Conservation (phyloP, 495 filamentous ascomycete species). For the Aspergillus ostianus region DNA sequence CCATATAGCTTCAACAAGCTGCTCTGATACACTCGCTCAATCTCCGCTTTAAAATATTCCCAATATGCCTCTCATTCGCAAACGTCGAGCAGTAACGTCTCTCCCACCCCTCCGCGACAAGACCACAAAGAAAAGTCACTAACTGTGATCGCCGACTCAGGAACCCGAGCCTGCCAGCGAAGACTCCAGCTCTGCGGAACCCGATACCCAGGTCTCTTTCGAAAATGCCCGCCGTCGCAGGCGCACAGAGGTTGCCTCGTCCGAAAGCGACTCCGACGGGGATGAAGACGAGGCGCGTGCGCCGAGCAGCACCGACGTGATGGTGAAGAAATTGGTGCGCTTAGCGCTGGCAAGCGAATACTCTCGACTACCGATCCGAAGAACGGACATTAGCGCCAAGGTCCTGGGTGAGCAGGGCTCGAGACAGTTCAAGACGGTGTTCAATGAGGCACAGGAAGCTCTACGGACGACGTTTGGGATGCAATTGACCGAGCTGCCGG, state of each 20-base stretch:
- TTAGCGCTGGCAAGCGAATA: constrained; percentile 87
- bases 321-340: constrained; percentile 89
- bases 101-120: not conserved
- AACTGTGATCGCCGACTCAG: not conserved
- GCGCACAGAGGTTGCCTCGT: constrained; percentile 11
- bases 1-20: not conserved
- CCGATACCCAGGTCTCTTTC: constrained; percentile 12
- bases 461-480: constrained; percentile 74
- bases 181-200: constrained; percentile 2
- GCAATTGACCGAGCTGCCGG: constrained; percentile 79
- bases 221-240: constrained; percentile 17
- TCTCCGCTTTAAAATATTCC: constrained; percentile 7
- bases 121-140: not conserved
- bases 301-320: constrained; percentile 54
- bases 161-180: constrained; percentile 1
- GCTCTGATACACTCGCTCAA: not conserved
- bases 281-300: constrained; percentile 29
- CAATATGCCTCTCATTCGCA: constrained; percentile 35
- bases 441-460: constrained; percentile 63
- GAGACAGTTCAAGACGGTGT: constrained; percentile 65
- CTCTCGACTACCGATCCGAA: constrained; percentile 70
- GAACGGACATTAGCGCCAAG: constrained; percentile 76
- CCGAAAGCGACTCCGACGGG: constrained; percentile 13
- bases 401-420: constrained; percentile 42
- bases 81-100: constrained; percentile 39